Percentiles rank a stretch among this genome's conserved stretches.
Evolutionary conservation across 1,284 basidiomycete species (phyloP).

Genomic region (Malassezia japonica): DNA sequence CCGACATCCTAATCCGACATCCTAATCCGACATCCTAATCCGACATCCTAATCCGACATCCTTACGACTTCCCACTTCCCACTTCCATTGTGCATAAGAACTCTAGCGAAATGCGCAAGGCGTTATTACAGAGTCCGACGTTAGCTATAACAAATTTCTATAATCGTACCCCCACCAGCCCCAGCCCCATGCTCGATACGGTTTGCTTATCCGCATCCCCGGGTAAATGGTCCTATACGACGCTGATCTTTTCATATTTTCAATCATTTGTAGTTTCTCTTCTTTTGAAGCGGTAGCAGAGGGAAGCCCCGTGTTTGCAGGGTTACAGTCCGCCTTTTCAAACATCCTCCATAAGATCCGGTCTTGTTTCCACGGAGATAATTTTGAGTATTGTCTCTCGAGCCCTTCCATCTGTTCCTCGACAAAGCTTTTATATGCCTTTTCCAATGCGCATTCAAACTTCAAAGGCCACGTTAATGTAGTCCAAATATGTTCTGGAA

Average conservation of each 20-base stretch:
- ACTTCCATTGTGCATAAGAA: neutral
- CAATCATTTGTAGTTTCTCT: neutral
- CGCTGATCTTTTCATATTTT: neutral
- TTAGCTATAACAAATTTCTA: neutral
- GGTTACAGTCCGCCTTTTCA: neutral
- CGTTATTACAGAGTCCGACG: neutral
- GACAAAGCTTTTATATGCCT: too few relatives aligned
- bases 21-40: neutral
- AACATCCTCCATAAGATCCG: too few relatives aligned
- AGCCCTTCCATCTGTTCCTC: too few relatives aligned
- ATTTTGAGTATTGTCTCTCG: too few relatives aligned
- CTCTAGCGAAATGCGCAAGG: neutral
- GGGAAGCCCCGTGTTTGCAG: too few relatives aligned
- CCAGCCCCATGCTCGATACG: neutral
- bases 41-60: neutral
- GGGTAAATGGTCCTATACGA: neutral
- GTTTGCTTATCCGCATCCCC: too few relatives aligned
- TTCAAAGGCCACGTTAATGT: too few relatives aligned
- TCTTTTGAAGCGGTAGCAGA: neutral
- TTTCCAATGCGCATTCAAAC: too few relatives aligned
- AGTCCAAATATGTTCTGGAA: too few relatives aligned
- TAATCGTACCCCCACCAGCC: neutral
- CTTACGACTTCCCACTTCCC: neutral
- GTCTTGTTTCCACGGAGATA: too few relatives aligned
- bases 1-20: neutral